Base-by-base conservation (phyloP, 2,329 filamentous ascomycete species). In the Colletotrichum sp. region DNA sequence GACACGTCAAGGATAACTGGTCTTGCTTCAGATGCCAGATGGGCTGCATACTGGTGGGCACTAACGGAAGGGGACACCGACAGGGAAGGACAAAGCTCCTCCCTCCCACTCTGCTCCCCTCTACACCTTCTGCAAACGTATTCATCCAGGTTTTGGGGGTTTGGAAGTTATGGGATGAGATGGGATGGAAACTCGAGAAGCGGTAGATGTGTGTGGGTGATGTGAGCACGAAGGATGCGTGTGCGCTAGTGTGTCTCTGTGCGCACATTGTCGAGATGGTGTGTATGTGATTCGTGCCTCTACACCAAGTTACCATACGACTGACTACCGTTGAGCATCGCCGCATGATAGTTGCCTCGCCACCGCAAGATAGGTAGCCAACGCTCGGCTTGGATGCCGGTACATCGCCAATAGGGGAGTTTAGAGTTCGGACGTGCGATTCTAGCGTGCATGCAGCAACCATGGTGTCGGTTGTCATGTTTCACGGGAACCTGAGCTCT, bases 1-100 rank as follows among this genome's bases (percentile, higher is more conserved):
- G 74, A 66, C 64, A 76, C 34, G 36, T 66, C 70, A 68, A 74
- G 74, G 74, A 75, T 75, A 28, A 61, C 21, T 65, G 48, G 70
- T 38, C 58, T 73, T 68, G 43, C 43, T 38, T 75, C 64, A 57
- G 69, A 68, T 43, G 64, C 28, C 21, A 58, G 32, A 57, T 36
- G 21, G 28, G 36, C n/a, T 21, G 24, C 43, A 13, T 21, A 52
- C n/a, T 24, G 24, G 34, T 30, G 15, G 43, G 38, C 58, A 24
- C 28, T 30, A 12, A 24, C 24, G 24, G 28, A 21, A 63, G 18
- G 61, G 34, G 61, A 15, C 24, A 69, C 65, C 12, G 34, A 10
- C 8, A 34, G 32, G 64, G 43, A 36, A 38, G 52, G 32, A 38
- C 73, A 67, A 68, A 67, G 69, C 69, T 71, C 34, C 43, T 57